These are phyloP conservation scores for Tephrocybe sp. DNA, from an alignment of 768 basidiomycete genomes.

Conservation along the genomic window DNA sequence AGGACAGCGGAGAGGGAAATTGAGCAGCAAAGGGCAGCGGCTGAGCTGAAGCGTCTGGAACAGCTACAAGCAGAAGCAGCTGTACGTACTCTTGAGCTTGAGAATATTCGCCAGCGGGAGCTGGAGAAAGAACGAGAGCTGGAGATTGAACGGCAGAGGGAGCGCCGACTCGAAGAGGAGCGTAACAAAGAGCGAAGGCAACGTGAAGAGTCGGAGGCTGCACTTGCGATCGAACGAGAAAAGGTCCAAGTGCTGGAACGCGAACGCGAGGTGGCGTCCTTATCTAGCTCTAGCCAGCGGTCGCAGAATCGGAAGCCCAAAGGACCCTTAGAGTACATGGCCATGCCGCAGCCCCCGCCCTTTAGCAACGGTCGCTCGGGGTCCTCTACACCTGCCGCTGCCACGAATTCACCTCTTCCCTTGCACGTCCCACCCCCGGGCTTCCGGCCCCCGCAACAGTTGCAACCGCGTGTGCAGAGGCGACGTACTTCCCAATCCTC, in stretches of 20 bases:
- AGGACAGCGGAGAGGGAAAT: constrained; percentile 13
- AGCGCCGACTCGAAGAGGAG: constrained; percentile 9
- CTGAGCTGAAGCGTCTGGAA: constrained; percentile 17
- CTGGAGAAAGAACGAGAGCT: constrained; percentile 10
- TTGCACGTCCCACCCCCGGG: constrained; percentile 8
- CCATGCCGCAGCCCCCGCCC: constrained; percentile 18
- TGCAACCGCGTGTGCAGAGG: constrained; percentile 11
- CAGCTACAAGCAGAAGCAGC: constrained; percentile 16
- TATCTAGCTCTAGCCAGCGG: constrained; percentile 9
- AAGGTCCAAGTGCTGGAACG: constrained; percentile 14
- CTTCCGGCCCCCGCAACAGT: constrained; percentile 12
- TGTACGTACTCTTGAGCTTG: constrained; percentile 3
- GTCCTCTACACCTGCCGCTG: neutral
- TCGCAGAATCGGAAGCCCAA: neutral
- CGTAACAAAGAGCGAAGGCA: constrained; percentile 6
- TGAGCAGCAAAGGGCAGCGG: constrained; percentile 13
- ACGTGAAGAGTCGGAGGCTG: constrained; percentile 12
- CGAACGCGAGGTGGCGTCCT: constrained; percentile 7
- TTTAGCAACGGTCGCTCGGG: neutral
- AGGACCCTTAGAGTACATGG: constrained; percentile 11
- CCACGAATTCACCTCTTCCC: constrained; percentile 5
- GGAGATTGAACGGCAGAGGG: constrained; percentile 20
- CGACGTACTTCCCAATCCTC: constrained; percentile 16
- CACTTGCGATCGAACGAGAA: constrained; percentile 8
- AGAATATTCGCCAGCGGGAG: constrained; percentile 2